Conservation (phyloP, 805 yeast species). For the Vanderwaltozyma tropicalis region DNA sequence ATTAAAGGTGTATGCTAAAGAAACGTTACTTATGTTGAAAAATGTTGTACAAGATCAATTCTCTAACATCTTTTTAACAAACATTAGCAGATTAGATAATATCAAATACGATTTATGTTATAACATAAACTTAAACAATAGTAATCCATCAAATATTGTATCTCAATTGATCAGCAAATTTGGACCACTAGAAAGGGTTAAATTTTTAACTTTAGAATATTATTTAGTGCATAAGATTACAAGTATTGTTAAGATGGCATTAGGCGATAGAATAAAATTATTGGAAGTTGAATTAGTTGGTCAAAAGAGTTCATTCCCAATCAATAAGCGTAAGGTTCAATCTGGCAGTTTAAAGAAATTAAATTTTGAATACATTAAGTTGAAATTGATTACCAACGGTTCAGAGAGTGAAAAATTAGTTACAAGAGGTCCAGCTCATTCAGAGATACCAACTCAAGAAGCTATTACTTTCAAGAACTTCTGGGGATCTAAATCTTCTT, state of each 20-base stretch:
- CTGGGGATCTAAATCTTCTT: slow-evolving; percentile 82
- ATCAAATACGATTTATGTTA: slow-evolving; percentile 55
- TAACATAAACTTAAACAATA: slow-evolving; percentile 38
- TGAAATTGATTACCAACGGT: slow-evolving; percentile 64
- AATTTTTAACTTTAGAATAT: slow-evolving; percentile 59
- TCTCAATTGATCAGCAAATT: slow-evolving; percentile 35
- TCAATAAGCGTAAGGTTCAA: slow-evolving; percentile 39
- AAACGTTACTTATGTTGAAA: slow-evolving; percentile 57
- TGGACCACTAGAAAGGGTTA: slow-evolving; percentile 61
- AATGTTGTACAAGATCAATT: slow-evolving; percentile 81
- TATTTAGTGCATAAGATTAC: slow-evolving; percentile 53
- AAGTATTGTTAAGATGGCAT: slow-evolving; percentile 44
- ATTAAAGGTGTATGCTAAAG: slow-evolving; percentile 54
- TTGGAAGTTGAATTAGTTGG: slow-evolving; percentile 29
- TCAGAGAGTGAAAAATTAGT: slow-evolving; percentile 70
- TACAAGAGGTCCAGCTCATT: slow-evolving; percentile 74
- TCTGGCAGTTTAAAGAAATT: slow-evolving; percentile 27
- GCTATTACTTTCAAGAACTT: slow-evolving; percentile 64
- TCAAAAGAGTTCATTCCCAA: slow-evolving; percentile 24
- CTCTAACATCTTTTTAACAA: slow-evolving; percentile 60
- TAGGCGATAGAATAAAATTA: slow-evolving; percentile 38
- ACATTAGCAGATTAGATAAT: slow-evolving; percentile 38
- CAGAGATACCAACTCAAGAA: slow-evolving; percentile 40
- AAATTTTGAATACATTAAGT: slow-evolving; percentile 30
- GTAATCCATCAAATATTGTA: slow-evolving; percentile 19